These are phyloP conservation scores for Cocos nucifera DNA, from an alignment of 176 grass and related monocot species.

Conservation along the genomic window DNA sequence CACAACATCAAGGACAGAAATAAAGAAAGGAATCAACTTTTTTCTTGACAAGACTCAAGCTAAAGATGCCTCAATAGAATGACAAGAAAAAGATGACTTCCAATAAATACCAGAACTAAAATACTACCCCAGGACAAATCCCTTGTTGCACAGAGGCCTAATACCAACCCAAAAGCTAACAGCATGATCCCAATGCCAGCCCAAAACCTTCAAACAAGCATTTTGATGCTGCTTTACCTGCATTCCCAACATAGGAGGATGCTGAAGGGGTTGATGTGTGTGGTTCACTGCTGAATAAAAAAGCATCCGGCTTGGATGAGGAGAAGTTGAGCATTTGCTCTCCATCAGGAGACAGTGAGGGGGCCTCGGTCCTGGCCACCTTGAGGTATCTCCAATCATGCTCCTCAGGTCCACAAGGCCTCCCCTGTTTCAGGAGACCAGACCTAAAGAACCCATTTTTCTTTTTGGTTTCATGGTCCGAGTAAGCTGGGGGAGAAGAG, in stretches of 20 bases:
- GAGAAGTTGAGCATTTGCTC: conserved; percentile 5
- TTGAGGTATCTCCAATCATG: conserved; percentile 2
- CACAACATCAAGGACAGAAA: too few relatives aligned
- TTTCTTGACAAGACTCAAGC: too few relatives aligned
- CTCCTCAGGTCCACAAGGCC: neutral
- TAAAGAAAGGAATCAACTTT: too few relatives aligned
- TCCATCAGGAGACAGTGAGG: neutral
- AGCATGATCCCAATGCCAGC: too few relatives aligned
- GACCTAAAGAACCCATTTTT: neutral
- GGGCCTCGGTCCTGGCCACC: conserved; percentile 3
- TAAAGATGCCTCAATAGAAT: too few relatives aligned
- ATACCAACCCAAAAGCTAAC: neutral
- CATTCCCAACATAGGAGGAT: neutral
- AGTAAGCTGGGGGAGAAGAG: neutral
- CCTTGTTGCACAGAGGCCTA: neutral
- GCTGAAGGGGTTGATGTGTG: neutral
- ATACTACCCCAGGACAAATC: too few relatives aligned
- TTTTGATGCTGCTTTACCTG: neutral
- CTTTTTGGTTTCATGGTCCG: neutral
- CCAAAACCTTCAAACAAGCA: too few relatives aligned
- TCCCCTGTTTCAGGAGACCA: too few relatives aligned
- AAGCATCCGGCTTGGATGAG: neutral
- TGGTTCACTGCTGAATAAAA: neutral
- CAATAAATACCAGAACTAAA: too few relatives aligned
- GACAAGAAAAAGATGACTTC: too few relatives aligned